Evolutionary conservation across 106 monocot species (phyloP), one percentile per base, ranked within the genome.

Genomic region (Amphibolis antarctica): DNA sequence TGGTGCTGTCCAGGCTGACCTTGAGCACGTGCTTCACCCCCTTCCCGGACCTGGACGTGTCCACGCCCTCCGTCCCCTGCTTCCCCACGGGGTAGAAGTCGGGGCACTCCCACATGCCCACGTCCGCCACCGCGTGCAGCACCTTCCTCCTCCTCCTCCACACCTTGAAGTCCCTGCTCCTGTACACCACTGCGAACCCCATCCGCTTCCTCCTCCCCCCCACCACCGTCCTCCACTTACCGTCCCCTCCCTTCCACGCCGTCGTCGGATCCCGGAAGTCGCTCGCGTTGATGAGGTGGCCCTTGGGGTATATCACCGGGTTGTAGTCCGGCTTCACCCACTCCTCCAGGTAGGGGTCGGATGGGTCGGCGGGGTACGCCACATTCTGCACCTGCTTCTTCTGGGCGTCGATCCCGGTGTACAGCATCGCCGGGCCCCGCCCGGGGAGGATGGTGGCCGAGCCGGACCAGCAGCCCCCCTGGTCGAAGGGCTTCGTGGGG

Each of bases 71-170:
- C 12, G 42, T 57, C 0, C 66, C 68, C 24, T 62, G n/a, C 26
- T 36, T 4, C 0, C 75, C 60, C 10, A 93, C 85, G 0, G 88
- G 92, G 69, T 68, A 93, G 59, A 93, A 93, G 57, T 93, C 88
- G 10, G 92, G 88, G 72, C 92, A 93, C 72, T 93, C 92, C 85
- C 79, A 93, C 88, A 85, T 88, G 0, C 92, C 92, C 10, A 59
- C 4, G 25, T 85, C 59, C 48, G 81, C 81, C 0, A 60, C 62
- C 0, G 77, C 70, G 85, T 88, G 87, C 1, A 93, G 27, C 23
- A 76, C 71, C 56, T 77, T 69, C 63, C 72, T 65, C 1, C 78
- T 53, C 69, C 57, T 65, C 0, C 30, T 46, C 93, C 93, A 93
- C 0, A 30, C 31, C 19, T 46, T 42, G 65, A 93, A 85, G 45